Conservation (phyloP, 2,329 filamentous ascomycete species). For the Fusarium albosuccineum region DNA sequence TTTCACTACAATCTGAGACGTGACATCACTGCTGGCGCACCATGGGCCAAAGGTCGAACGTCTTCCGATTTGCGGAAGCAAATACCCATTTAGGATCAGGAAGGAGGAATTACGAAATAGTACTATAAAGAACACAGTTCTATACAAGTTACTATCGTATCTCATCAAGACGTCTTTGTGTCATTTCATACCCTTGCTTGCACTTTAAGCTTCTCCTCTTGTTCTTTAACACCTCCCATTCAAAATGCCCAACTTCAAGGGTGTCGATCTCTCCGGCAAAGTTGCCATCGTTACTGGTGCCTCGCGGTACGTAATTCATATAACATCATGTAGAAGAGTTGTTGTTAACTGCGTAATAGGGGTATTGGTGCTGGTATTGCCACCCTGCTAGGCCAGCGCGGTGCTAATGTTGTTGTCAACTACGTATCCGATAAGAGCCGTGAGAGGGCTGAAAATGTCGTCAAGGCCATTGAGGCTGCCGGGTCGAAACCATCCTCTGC, state of each 20-base stretch:
- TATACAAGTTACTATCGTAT: too few species aligned
- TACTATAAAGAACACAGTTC: too few species aligned
- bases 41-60: too few species aligned
- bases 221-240: too few species aligned
- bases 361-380: conserved; percentile 40
- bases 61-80: too few species aligned
- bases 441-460: conserved; percentile 33
- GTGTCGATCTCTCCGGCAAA: conserved; percentile 43
- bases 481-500: conserved; percentile 24
- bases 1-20: too few species aligned
- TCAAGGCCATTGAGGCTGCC: conserved; percentile 25
- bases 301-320: conserved; percentile 22
- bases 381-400: conserved; percentile 24
- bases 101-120: too few species aligned
- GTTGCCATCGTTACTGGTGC: conserved; percentile 43
- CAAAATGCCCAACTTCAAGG: conserved; percentile 27
- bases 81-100: too few species aligned
- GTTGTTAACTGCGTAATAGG: not conserved
- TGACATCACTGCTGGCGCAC: too few species aligned
- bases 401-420: conserved; percentile 43
- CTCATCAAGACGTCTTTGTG: too few species aligned
- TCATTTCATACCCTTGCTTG: too few species aligned
- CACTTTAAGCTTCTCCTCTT: too few species aligned
- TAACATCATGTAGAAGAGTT: not conserved
- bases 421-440: conserved; percentile 28